Conservation (phyloP, 1,284 basidiomycete species). For the Pseudozyma thailandica region DNA sequence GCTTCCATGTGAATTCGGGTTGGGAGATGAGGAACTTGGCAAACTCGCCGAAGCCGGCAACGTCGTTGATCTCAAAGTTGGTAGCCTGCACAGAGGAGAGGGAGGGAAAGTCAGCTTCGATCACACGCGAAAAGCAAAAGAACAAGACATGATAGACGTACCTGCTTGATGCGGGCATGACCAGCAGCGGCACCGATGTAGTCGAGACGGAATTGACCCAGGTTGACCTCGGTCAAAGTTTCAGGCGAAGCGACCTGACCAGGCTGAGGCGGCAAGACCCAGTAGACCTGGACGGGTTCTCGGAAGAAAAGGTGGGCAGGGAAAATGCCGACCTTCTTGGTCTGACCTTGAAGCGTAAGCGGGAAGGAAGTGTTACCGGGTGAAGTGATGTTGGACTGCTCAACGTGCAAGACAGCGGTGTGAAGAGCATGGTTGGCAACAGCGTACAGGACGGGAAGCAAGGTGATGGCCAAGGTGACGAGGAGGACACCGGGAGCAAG, state of each 20-base stretch:
- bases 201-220: conserved; percentile 62
- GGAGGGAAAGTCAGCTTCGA: conserved; percentile 7
- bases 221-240: conserved; percentile 59
- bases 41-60: conserved; percentile 65
- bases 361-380: conserved; percentile 65
- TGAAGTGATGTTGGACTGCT: conserved; percentile 66
- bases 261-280: conserved; percentile 61
- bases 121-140: background rate
- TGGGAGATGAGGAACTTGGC: conserved; percentile 74
- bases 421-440: conserved; percentile 68
- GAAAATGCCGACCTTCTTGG: conserved; percentile 68
- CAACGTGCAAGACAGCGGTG: conserved; percentile 63
- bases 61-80: conserved; percentile 65
- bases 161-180: conserved; percentile 68
- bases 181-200: conserved; percentile 66
- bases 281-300: conserved; percentile 66
- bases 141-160: conserved; percentile 12
- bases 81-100: conserved; percentile 48
- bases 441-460: conserved; percentile 67
- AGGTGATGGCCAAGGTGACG: conserved; percentile 58
- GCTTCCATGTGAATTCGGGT: conserved; percentile 78
- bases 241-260: conserved; percentile 42
- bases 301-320: conserved; percentile 68
- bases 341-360: conserved; percentile 66
- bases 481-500: conserved; percentile 57